Conservation (phyloP, 306 rosid genomes). For the Gleditsia sinensis region DNA sequence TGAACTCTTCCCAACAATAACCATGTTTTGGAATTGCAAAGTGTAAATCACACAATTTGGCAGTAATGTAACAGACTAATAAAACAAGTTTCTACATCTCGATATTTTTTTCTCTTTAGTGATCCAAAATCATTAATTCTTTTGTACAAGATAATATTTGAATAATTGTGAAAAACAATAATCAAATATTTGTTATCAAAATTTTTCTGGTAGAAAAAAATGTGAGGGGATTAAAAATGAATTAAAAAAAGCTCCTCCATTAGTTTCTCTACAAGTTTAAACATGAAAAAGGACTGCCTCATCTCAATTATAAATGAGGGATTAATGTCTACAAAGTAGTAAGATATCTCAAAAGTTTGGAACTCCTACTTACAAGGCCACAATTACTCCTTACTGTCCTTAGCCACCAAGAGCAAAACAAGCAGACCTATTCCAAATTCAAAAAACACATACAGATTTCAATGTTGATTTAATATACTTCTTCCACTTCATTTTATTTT, state of each 20-base stretch:
- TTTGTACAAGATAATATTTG: too few relatives aligned
- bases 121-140: too few relatives aligned
- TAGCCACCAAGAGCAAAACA: conserved; percentile 38
- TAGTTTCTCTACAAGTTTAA: not conserved
- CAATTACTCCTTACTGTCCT: conserved; percentile 42
- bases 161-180: too few relatives aligned
- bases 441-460: conserved; percentile 60
- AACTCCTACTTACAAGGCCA: not conserved
- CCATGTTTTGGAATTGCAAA: too few relatives aligned
- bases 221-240: not conserved
- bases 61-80: too few relatives aligned
- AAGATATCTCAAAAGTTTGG: conserved; percentile 6
- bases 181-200: too few relatives aligned
- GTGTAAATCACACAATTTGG: too few relatives aligned
- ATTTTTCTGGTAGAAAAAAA: conserved; percentile 2
- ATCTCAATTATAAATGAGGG: not conserved
- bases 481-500: conserved; percentile 73
- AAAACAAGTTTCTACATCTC: too few relatives aligned
- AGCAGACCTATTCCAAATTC: conserved; percentile 1
- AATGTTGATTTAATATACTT: conserved; percentile 70
- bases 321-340: conserved; percentile 28
- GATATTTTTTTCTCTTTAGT: too few relatives aligned
- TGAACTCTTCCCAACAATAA: too few relatives aligned
- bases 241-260: conserved; percentile 1
- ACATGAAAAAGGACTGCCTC: not conserved